These are phyloP conservation scores for Glycine latifolia DNA, from an alignment of 306 rosid species.

Conservation along the genomic window DNA sequence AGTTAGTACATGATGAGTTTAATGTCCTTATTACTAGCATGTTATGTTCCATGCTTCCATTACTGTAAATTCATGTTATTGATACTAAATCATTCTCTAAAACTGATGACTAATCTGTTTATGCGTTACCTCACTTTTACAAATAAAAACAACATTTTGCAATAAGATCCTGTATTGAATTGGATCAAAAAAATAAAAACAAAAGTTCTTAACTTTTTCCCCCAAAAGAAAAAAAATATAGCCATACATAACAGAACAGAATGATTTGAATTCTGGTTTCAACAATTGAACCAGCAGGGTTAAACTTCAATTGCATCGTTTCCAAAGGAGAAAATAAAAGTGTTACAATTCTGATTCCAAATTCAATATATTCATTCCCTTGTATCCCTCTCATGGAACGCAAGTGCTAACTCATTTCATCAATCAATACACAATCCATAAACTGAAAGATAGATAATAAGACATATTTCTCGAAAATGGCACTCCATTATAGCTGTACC, in stretches of 20 bases:
- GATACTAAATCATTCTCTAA: background rate
- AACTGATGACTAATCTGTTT: background rate
- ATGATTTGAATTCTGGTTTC: background rate
- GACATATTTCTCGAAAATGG: too few species aligned
- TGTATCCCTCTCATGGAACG: too few species aligned
- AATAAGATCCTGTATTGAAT: too few species aligned
- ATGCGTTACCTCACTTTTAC: background rate
- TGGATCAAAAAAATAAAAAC: too few species aligned
- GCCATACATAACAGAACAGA: background rate
- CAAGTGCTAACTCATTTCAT: background rate
- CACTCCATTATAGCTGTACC: too few species aligned
- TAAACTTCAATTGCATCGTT: background rate
- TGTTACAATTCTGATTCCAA: background rate
- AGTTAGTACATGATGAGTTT: background rate
- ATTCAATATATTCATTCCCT: background rate
- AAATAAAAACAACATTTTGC: background rate
- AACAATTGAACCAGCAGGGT: too few species aligned
- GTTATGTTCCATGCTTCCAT: background rate
- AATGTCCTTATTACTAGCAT: background rate
- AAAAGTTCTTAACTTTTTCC: background rate
- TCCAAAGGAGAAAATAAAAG: background rate
- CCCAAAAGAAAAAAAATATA: background rate
- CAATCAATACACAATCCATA: background rate
- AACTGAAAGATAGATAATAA: background rate
- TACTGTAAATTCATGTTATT: slow-evolving; percentile 11